Evolutionary conservation across 228 moss, liverwort and hornwort genomes (phyloP).

Genomic region (Sphagnum fallax): DNA sequence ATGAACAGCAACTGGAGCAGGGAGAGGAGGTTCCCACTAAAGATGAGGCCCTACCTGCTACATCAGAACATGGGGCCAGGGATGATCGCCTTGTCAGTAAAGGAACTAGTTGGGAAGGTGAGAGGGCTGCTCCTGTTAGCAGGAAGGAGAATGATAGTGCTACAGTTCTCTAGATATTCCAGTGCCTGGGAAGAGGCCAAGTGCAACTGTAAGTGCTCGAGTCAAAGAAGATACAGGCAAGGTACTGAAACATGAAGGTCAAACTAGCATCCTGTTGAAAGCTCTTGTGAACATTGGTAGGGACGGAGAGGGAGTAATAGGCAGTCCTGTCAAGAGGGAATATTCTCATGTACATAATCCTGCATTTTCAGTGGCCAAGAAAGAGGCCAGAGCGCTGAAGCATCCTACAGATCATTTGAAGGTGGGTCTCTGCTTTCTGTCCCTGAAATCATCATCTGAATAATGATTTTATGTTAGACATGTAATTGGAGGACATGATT

Average conservation of each 20-base stretch:
- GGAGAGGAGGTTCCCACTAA: constrained; percentile 27
- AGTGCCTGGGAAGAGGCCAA: constrained; percentile 25
- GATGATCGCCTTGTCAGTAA: constrained; percentile 23
- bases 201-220: constrained; percentile 27
- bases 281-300: constrained; percentile 15
- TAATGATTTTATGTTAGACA: background rate
- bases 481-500: background rate
- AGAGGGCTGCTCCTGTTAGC: constrained; percentile 26
- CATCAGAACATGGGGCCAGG: constrained; percentile 41
- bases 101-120: constrained; percentile 53
- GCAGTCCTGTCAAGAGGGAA: constrained; percentile 68
- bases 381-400: constrained; percentile 66
- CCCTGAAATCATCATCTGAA: background rate
- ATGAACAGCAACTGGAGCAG: constrained; percentile 34
- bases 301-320: constrained; percentile 39
- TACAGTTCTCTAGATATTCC: constrained; percentile 21
- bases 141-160: constrained; percentile 35
- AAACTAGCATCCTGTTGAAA: constrained; percentile 22
- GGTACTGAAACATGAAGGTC: constrained; percentile 32
- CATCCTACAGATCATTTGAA: constrained; percentile 82
- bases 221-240: constrained; percentile 32
- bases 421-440: constrained; percentile 28
- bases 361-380: constrained; percentile 27
- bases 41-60: constrained; percentile 30
- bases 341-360: constrained; percentile 37